Percentiles rank a stretch among this genome's conserved stretches.
Evolutionary conservation across 2,329 filamentous ascomycete genomes (phyloP).

Genomic region (Ceratocystiopsis sp.): DNA sequence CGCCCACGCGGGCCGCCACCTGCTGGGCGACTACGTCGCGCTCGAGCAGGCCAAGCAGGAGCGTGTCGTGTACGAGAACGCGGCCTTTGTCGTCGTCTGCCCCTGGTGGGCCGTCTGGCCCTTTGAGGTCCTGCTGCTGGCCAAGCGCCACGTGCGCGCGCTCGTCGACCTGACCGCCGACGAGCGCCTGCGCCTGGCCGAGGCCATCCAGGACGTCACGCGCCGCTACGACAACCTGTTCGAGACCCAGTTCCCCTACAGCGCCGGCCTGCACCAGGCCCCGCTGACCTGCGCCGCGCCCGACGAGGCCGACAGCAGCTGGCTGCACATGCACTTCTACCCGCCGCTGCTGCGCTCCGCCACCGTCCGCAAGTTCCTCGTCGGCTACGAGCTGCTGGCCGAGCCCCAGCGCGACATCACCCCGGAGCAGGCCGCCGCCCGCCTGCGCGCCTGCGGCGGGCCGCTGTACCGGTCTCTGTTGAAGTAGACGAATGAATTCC

Average conservation of each 20-base stretch:
- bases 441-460: constrained; percentile 59
- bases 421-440: constrained; percentile 78
- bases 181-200: constrained; percentile 61
- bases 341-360: constrained; percentile 83
- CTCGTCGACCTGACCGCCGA: constrained; percentile 61
- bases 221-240: constrained; percentile 93
- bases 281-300: constrained; percentile 57
- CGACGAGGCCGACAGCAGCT: constrained; percentile 73
- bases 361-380: constrained; percentile 88
- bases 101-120: constrained; percentile 99
- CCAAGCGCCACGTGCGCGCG: constrained; percentile 68
- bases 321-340: constrained; percentile 97
- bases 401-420: constrained; percentile 98
- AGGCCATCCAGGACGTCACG: constrained; percentile 74
- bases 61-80: constrained; percentile 78
- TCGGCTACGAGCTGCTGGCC: constrained; percentile 90
- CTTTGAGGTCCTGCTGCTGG: constrained; percentile 82
- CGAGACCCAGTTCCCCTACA: constrained; percentile 92
- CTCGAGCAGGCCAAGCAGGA: constrained; percentile 70
- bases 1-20: constrained; percentile 54
- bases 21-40: constrained; percentile 74
- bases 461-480: constrained; percentile 54
- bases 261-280: constrained; percentile 81
- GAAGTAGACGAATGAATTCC: background rate
- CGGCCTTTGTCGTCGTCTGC: constrained; percentile 68